Evolutionary conservation across 1,284 basidiomycete genomes (phyloP).

Genomic region (Puccinia novopanici): DNA sequence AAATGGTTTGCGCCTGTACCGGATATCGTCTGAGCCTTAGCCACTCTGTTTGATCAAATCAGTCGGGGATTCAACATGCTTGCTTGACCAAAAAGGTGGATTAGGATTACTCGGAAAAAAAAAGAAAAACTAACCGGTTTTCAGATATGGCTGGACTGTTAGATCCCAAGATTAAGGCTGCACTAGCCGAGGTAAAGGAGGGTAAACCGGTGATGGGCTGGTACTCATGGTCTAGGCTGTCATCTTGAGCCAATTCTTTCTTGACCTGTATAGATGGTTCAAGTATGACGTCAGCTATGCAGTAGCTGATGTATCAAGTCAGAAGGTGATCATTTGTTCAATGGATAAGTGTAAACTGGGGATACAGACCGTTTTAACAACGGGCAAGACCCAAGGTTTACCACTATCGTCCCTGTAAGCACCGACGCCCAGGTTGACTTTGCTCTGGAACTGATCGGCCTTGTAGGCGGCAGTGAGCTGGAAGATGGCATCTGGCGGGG

Average conservation of each 20-base stretch:
- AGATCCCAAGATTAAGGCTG: conserved; percentile 75
- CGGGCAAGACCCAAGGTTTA: conserved; percentile 60
- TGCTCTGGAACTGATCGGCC: conserved; percentile 74
- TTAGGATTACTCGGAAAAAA: too few species aligned
- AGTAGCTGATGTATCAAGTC: background rate
- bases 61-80: background rate
- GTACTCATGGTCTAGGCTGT: conserved; percentile 85
- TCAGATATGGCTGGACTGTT: conserved; percentile 74
- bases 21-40: conserved; percentile 84
- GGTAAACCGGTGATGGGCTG: conserved; percentile 85
- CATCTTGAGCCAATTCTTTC: conserved; percentile 70
- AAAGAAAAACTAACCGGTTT: conserved; percentile 61
- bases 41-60: conserved; percentile 52
- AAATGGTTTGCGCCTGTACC: conserved; percentile 94
- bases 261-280: conserved; percentile 67
- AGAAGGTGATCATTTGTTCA: background rate
- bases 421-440: conserved; percentile 74
- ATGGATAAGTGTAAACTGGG: background rate
- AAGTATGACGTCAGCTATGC: background rate
- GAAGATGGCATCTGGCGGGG: conserved; percentile 71
- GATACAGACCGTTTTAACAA: conserved; percentile 10
- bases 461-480: conserved; percentile 86
- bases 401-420: conserved; percentile 61
- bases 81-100: background rate
- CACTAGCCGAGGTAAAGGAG: conserved; percentile 76